Base-by-base conservation (phyloP, 73 alveolate genomes). In the Paramecium octaurelia region DNA sequence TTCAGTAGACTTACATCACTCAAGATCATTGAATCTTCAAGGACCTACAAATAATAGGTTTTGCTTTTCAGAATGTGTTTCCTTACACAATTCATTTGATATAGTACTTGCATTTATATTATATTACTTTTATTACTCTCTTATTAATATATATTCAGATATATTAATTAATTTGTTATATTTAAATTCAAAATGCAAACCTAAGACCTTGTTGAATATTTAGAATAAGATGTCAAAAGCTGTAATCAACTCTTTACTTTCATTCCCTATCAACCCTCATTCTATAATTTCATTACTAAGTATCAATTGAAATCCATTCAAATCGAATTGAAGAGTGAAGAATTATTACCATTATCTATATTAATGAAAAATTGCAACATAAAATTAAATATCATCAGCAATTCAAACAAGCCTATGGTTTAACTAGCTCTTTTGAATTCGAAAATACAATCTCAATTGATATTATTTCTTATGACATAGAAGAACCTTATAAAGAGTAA, bases 361-460 rank as follows among this genome's bases (percentile, higher is more conserved):
- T 80, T 43, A 48, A 48, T 23, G 91, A 80, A 9, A 80, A 80
- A 46, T 23, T 80, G 29, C 29, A 40, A 11, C 70, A 80, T 48
- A 80, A 80, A 46, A 80, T 80, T 20, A 42, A 80, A 8, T 44
- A 44, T 44, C 91, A 80, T 23, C 24, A 80, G 31, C 27, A 21
- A 44, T 80, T 48, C 34, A 80, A 80, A 35, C 34, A 80, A 80
- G 91, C 91, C 2, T 80, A 44, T 80, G 91, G 91, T 3, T 80
- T 80, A 48, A 44, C 91, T 10, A 80, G 44, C 46, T 73, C 36
- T 16, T 44, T 80, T 48, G 34, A 31, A 80, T 80, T 80, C 24
- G 91, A 80, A 10, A 46, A 29, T 44, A 80, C 70, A 12, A 44
- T 80, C 18, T 80, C 70, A 24, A 23, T 80, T 11, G 91, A 80